Percentiles rank a stretch among this genome's conserved stretches.
These are phyloP conservation scores for Nematocida ironsii DNA, from an alignment of 371 early-diverging fungal genomes.

Conservation along the genomic window DNA sequence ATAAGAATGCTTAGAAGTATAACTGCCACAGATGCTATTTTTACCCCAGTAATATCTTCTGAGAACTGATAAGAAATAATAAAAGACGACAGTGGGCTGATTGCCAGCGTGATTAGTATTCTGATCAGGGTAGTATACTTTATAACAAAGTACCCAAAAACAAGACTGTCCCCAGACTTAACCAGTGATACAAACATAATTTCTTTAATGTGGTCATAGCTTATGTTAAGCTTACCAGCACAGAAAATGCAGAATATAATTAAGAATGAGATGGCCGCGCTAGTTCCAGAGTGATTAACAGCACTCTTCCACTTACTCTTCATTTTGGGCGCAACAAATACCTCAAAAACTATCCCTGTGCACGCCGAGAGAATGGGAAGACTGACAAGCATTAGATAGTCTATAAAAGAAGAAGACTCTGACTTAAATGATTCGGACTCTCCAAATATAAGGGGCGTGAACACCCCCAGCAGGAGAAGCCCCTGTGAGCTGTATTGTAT, in stretches of 20 bases:
- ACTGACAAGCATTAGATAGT: background rate
- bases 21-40: background rate
- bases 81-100: constrained; percentile 3
- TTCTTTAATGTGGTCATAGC: background rate
- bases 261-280: constrained; percentile 12
- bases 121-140: constrained; percentile 4
- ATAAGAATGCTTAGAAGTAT: constrained; percentile 4
- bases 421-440: background rate
- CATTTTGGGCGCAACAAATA: background rate
- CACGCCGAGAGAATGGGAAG: background rate
- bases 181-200: background rate
- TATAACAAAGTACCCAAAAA: constrained; percentile 22
- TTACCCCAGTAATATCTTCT: background rate
- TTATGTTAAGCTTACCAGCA: background rate
- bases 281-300: constrained; percentile 38
- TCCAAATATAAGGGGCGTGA: constrained; percentile 16
- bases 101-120: constrained; percentile 3
- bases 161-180: constrained; percentile 13
- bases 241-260: background rate
- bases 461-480: constrained; percentile 8
- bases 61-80: constrained; percentile 16
- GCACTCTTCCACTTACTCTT: constrained; percentile 1
- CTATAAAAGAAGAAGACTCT: background rate
- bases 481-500: constrained; percentile 26
- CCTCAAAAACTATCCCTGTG: constrained; percentile 38